phyloP scores from a whole-genome alignment of 2,329 filamentous ascomycete genomes.

The Drechslerella dactyloides region DNA sequence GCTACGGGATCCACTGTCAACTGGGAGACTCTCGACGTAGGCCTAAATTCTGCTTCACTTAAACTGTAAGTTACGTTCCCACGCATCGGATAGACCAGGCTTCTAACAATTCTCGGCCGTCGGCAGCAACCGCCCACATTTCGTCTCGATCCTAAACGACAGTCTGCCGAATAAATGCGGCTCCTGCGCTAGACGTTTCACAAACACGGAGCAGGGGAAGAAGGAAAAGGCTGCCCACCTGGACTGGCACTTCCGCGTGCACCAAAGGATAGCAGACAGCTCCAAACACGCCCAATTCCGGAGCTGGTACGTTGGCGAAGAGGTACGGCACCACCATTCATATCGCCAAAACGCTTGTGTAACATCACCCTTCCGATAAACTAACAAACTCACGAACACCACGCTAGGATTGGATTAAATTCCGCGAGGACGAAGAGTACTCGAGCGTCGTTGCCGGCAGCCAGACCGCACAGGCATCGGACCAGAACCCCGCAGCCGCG shows the following conservation, averaged over 20 bases:
- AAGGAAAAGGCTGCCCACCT: conserved; percentile 89
- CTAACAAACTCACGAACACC: no score
- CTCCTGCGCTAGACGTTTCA: conserved; percentile 88
- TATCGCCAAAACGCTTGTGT: no score
- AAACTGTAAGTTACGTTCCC: conserved; percentile 31
- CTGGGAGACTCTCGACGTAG: conserved; percentile 39
- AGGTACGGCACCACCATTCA: conserved; percentile 64
- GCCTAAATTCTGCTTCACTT: conserved; percentile 30
- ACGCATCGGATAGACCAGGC: conserved; percentile 27
- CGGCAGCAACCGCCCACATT: conserved; percentile 72
- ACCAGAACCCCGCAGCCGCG: conserved; percentile 58
- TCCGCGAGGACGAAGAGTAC: conserved; percentile 77
- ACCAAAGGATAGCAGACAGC: conserved; percentile 84
- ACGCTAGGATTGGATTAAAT: conserved; percentile 83
- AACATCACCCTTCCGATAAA: no score
- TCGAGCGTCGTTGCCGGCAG: conserved; percentile 58
- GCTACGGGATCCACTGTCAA: conserved; percentile 56
- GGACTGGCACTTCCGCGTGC: conserved; percentile 97
- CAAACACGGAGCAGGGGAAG: conserved; percentile 75
- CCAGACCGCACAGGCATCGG: conserved; percentile 19
- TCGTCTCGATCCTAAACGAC: conserved; percentile 78
- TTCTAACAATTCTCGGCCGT: conserved; percentile 45
- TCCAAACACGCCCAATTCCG: conserved; percentile 86
- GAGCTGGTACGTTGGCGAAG: conserved; percentile 92
- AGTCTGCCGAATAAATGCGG: conserved; percentile 84